Percentiles rank a stretch among this genome's conserved stretches.
Conservation (phyloP, 1,139 yeast genomes). For the Protomyces macrosporus region DNA sequence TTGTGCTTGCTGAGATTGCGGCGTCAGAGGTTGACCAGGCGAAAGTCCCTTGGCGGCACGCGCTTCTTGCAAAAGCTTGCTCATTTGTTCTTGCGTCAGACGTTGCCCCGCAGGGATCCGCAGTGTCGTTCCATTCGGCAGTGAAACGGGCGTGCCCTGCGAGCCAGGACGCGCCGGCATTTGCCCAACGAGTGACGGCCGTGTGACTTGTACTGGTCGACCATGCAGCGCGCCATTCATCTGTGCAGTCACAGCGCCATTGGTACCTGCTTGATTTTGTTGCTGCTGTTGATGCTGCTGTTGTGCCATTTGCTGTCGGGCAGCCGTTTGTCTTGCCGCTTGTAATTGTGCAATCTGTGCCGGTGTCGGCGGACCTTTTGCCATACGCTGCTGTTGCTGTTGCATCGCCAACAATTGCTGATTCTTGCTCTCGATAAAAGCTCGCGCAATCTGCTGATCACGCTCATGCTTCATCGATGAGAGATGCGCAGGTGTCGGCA, state of each 20-base stretch:
- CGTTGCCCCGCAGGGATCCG: conserved; percentile 33
- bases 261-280: conserved; percentile 27
- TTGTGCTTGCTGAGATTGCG: neutral
- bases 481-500: conserved; percentile 80
- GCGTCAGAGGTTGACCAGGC: neutral
- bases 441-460: conserved; percentile 76
- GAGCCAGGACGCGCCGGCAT: conserved; percentile 21
- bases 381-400: conserved; percentile 27
- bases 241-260: neutral
- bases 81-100: conserved; percentile 35
- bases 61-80: conserved; percentile 34
- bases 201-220: neutral
- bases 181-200: conserved; percentile 24
- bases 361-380: conserved; percentile 30
- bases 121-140: conserved; percentile 33
- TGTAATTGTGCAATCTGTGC: conserved; percentile 35
- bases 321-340: conserved; percentile 40
- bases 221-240: conserved; percentile 1
- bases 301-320: conserved; percentile 38
- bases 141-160: neutral
- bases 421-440: conserved; percentile 53
- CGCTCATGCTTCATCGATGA: conserved; percentile 75
- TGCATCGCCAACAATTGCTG: conserved; percentile 30
- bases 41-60: conserved; percentile 8
- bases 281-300: conserved; percentile 43